Evolutionary conservation across 352 stramenopile species (phyloP).

Genomic region (Phytophthora constricta): DNA sequence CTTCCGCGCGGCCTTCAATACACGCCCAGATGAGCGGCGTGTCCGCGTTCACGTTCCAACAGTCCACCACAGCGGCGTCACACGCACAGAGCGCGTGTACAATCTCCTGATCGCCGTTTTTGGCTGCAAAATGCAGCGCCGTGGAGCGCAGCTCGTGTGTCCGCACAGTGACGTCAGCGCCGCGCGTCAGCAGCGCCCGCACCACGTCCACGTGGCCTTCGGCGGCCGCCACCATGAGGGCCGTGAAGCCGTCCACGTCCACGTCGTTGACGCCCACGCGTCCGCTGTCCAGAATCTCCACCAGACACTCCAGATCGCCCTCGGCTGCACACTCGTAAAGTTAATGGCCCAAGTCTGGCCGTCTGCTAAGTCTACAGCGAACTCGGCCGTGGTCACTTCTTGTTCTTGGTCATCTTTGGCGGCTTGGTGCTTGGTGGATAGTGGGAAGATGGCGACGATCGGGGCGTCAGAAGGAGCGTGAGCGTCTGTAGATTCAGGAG

Average conservation of each 20-base stretch:
- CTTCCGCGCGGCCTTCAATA: slow-evolving; percentile 73
- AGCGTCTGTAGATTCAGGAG: neutral
- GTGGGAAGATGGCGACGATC: slow-evolving; percentile 3
- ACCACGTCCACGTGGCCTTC: slow-evolving; percentile 72
- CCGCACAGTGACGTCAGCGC: slow-evolving; percentile 64
- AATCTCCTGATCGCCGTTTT: slow-evolving; percentile 74
- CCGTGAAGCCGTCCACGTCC: slow-evolving; percentile 87
- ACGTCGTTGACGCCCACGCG: slow-evolving; percentile 70
- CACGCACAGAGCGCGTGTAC: slow-evolving; percentile 75
- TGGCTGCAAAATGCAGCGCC: slow-evolving; percentile 82
- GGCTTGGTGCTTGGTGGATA: neutral
- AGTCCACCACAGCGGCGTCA: slow-evolving; percentile 62
- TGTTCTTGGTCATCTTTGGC: slow-evolving; percentile 59
- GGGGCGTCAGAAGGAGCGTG: neutral
- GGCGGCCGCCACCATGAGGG: slow-evolving; percentile 82
- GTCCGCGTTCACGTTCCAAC: slow-evolving; percentile 77
- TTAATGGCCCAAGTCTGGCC: slow-evolving; percentile 67
- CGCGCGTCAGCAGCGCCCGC: slow-evolving; percentile 57
- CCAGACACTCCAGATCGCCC: slow-evolving; percentile 66
- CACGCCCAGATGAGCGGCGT: slow-evolving; percentile 86
- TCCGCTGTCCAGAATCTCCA: slow-evolving; percentile 65
- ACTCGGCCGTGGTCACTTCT: slow-evolving; percentile 68
- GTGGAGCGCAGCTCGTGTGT: slow-evolving; percentile 81
- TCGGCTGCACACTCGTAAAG: slow-evolving; percentile 80
- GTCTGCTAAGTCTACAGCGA: slow-evolving; percentile 67